These are phyloP conservation scores for Phytopythium chamaehyphon DNA, from an alignment of 352 stramenopile genomes.

Conservation along the genomic window DNA sequence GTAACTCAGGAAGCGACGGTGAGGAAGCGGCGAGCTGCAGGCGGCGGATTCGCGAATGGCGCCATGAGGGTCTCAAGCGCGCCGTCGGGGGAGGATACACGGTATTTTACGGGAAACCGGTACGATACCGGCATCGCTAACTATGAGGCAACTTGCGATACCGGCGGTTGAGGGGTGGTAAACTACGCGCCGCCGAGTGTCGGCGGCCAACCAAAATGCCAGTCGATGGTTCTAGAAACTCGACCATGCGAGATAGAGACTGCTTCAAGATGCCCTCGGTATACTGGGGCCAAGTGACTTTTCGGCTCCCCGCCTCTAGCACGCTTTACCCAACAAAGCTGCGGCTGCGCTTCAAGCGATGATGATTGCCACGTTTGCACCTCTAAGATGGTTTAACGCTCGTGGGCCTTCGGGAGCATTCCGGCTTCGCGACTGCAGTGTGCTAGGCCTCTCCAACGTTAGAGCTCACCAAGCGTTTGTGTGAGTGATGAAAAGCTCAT, in stretches of 20 bases:
- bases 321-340: too few relatives aligned
- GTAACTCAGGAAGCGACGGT: not conserved
- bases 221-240: conserved; percentile 8
- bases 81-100: not conserved
- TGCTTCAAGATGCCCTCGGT: not conserved
- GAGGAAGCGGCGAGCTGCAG: not conserved
- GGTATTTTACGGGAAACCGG: not conserved
- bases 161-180: conserved; percentile 6
- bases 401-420: too few relatives aligned
- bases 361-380: too few relatives aligned
- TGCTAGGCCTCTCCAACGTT: too few relatives aligned
- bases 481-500: too few relatives aligned
- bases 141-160: not conserved
- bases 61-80: not conserved
- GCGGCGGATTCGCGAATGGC: conserved; percentile 12
- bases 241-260: not conserved
- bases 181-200: not conserved
- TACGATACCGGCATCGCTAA: not conserved
- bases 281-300: not conserved
- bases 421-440: too few relatives aligned
- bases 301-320: not conserved
- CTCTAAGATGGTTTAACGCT: too few relatives aligned
- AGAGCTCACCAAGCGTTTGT: too few relatives aligned
- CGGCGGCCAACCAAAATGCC: conserved; percentile 1
- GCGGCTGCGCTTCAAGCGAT: too few relatives aligned